Base-by-base conservation (phyloP, 1,284 basidiomycete species). In the Malassezia restricta region DNA sequence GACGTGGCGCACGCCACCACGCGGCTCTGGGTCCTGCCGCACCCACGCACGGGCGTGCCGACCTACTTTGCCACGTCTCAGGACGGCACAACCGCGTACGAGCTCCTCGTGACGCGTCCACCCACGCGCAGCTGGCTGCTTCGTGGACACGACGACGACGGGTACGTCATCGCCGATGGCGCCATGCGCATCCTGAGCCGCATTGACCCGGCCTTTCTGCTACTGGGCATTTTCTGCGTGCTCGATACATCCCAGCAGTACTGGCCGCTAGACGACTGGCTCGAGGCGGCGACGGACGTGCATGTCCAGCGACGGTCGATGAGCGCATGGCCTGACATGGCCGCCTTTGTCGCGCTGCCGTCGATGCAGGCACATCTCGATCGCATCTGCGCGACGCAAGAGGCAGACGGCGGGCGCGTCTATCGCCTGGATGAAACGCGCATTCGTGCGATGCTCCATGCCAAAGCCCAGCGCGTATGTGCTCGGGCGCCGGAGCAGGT, bases 351-450 rank as follows among this genome's bases (percentile, higher is more conserved):
- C 27, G 32, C 41, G 38, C 38, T 35, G 6, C 41, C 30, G n/a
- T 12, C 27, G 27, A 38, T 55, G 28, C 37, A 31, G 1, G 30
- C 31, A 28, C 53, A 49, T 8, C 47, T 50, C 20, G 6, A 8
- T 27, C 47, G 47, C 28, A n/a, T 55, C 14, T 55, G 53, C 33
- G 43, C 49, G 3, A 55, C 53, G 15, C 43, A 55, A 24, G n/a
- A n/a, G 9, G 43, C 35, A 31, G 17, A 29, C 5, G 43, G 41
- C 9, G 53, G 39, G 20, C 40, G 12, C 41, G 35, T 55, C 11
- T 55, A 55, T 43, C 42, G 53, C 9, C 48, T 50, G 6, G 44
- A 39, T 37, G n/a, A 24, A 30, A 32, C 30, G 3, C 29, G 32
- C 6, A 20, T 50, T 5, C 17, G 1, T 5, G 47, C 39, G 27